Conservation (phyloP, 1,284 basidiomycete genomes). For the Prillingera fragicola region DNA sequence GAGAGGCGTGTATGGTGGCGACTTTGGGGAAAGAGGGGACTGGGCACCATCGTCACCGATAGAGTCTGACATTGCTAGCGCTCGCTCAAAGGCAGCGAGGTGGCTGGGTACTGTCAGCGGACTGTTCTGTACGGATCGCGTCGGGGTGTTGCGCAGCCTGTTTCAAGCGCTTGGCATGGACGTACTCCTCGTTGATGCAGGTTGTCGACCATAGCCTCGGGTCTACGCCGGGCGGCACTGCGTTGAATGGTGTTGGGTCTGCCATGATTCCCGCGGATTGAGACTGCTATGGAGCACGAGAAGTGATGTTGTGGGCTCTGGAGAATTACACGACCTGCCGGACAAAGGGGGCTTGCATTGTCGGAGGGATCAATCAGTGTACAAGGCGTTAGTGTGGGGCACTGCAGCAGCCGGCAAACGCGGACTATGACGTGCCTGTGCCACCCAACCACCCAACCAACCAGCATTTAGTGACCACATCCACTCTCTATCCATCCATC, state of each 20-base stretch:
- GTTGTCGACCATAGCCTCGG: slow-evolving; percentile 49
- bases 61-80: slow-evolving; percentile 37
- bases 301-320: too few relatives aligned
- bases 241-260: background rate
- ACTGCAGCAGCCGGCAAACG: too few relatives aligned
- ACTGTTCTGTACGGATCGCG: too few relatives aligned
- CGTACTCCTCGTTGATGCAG: slow-evolving; percentile 66
- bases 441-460: too few relatives aligned
- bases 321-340: too few relatives aligned
- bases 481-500: background rate
- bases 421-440: too few relatives aligned
- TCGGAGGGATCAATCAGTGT: too few relatives aligned
- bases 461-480: too few relatives aligned
- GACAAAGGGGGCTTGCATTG: too few relatives aligned
- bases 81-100: slow-evolving; percentile 42
- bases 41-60: slow-evolving; percentile 26
- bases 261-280: too few relatives aligned
- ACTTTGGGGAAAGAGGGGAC: slow-evolving; percentile 28
- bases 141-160: background rate
- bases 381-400: too few relatives aligned
- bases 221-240: slow-evolving; percentile 15
- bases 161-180: slow-evolving; percentile 2
- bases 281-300: too few relatives aligned
- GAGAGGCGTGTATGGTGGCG: slow-evolving; percentile 17
- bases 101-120: slow-evolving; percentile 29